Percentiles rank a stretch among this genome's conserved stretches.
These are phyloP conservation scores for Ogataea paraovalis DNA, from an alignment of 805 yeast species.

Conservation along the genomic window DNA sequence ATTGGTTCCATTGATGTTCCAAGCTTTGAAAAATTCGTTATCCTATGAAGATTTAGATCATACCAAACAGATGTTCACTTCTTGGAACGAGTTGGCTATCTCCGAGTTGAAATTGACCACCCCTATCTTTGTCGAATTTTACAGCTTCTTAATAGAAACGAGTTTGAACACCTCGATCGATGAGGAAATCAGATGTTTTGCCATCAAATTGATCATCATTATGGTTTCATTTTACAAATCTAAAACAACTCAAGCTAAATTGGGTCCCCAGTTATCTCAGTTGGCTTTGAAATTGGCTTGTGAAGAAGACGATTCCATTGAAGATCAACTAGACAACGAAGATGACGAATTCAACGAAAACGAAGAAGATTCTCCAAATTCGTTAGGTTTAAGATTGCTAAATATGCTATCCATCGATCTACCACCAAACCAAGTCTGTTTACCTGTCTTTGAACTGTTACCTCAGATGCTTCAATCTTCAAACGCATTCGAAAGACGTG, in stretches of 20 bases:
- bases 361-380: conserved; percentile 79
- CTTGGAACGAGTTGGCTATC: conserved; percentile 73
- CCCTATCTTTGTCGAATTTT: conserved; percentile 61
- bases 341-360: conserved; percentile 91
- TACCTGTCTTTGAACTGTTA: conserved; percentile 67
- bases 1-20: conserved; percentile 75
- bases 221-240: conserved; percentile 76
- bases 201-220: conserved; percentile 78
- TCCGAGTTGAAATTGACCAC: conserved; percentile 78
- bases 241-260: conserved; percentile 71
- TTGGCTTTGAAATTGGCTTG: conserved; percentile 74
- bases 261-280: conserved; percentile 76
- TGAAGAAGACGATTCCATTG: conserved; percentile 76
- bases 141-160: conserved; percentile 72
- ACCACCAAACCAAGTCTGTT: conserved; percentile 90
- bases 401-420: conserved; percentile 75
- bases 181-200: conserved; percentile 78
- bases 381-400: conserved; percentile 75
- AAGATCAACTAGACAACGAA: conserved; percentile 68
- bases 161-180: conserved; percentile 63
- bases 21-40: conserved; percentile 72
- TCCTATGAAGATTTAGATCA: conserved; percentile 65
- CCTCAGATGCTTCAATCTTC: conserved; percentile 53
- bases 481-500: conserved; percentile 80
- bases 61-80: conserved; percentile 74